phyloP scores from a whole-genome alignment of 805 yeast species.

The Wickerhamomyces canadensis region DNA sequence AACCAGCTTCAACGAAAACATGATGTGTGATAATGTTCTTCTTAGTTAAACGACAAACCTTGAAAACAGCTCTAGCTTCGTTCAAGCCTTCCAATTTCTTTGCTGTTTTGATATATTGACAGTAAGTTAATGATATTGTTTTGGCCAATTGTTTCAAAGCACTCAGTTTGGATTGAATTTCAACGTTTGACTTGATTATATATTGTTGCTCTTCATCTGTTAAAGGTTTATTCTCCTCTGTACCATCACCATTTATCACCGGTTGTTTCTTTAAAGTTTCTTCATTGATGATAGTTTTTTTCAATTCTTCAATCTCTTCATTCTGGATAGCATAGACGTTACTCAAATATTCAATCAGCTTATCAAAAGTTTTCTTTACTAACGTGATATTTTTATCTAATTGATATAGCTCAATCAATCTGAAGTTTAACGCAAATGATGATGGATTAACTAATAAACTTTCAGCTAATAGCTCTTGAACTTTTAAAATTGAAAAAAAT shows the following conservation, averaged over 20 bases:
- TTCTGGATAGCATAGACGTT: conserved; percentile 28
- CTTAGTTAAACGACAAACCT: conserved; percentile 56
- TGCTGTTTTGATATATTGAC: conserved; percentile 63
- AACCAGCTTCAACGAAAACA: conserved; percentile 75
- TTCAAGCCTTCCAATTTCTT: conserved; percentile 64
- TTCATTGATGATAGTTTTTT: conserved; percentile 11
- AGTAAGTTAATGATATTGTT: conserved; percentile 59
- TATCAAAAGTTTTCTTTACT: conserved; percentile 44
- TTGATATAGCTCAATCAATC: conserved; percentile 68
- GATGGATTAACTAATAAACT: conserved; percentile 63
- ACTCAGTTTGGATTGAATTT: conserved; percentile 11
- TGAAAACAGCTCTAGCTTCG: conserved; percentile 69
- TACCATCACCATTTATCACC: conserved; percentile 4
- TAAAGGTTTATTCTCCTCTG: conserved; percentile 11
- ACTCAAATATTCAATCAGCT: conserved; percentile 42
- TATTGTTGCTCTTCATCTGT: conserved; percentile 15
- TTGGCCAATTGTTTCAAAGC: conserved; percentile 23
- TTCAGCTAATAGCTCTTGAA: conserved; percentile 42
- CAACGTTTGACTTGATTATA: conserved; percentile 10
- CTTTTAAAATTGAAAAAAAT: conserved; percentile 9
- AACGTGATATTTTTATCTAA: conserved; percentile 43
- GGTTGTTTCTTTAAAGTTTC: neutral
- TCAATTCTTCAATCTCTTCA: conserved; percentile 15
- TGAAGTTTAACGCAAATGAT: conserved; percentile 61
- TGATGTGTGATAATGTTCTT: conserved; percentile 53